Percentiles rank a stretch among this genome's conserved stretches.
Evolutionary conservation across 768 basidiomycete species (phyloP).

Genomic region (Suillus discolor): DNA sequence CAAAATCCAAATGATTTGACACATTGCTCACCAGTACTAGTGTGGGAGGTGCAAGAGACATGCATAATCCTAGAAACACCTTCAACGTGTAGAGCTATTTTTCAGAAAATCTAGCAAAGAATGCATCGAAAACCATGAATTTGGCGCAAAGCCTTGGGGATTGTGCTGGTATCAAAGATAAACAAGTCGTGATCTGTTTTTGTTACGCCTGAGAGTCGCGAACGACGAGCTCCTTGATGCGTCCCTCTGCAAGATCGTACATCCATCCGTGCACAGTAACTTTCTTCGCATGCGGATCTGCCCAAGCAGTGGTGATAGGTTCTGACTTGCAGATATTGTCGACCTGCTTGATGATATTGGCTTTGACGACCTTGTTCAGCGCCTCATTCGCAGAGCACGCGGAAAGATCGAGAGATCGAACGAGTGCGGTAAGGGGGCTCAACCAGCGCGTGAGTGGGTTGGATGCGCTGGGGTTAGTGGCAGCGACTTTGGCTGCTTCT

Average conservation of each 20-base stretch:
- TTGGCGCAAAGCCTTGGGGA: neutral
- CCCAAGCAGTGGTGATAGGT: constrained; percentile 50
- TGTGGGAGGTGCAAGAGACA: neutral
- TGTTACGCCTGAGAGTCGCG: neutral
- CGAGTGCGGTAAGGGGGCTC: constrained; percentile 59
- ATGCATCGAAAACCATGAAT: neutral
- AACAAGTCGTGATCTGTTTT: neutral
- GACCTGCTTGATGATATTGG: constrained; percentile 62
- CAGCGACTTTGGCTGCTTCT: constrained; percentile 41
- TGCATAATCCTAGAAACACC: neutral
- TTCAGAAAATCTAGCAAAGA: neutral
- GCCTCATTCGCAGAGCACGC: constrained; percentile 38
- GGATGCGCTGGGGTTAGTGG: constrained; percentile 20
- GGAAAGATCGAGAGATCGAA: constrained; percentile 45
- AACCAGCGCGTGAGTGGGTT: constrained; percentile 73
- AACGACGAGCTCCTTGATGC: constrained; percentile 53
- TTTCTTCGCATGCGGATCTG: constrained; percentile 30
- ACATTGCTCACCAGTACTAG: neutral
- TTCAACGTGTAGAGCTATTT: neutral
- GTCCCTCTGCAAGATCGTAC: constrained; percentile 63
- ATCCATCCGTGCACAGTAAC: constrained; percentile 78
- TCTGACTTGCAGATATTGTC: constrained; percentile 50
- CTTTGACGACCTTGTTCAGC: constrained; percentile 52
- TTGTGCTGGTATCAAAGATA: neutral
- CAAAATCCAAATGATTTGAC: neutral